Evolutionary conservation across 1,284 basidiomycete genomes (phyloP), one percentile per base, ranked within the genome.

Genomic region (Termitomyces sp.): DNA sequence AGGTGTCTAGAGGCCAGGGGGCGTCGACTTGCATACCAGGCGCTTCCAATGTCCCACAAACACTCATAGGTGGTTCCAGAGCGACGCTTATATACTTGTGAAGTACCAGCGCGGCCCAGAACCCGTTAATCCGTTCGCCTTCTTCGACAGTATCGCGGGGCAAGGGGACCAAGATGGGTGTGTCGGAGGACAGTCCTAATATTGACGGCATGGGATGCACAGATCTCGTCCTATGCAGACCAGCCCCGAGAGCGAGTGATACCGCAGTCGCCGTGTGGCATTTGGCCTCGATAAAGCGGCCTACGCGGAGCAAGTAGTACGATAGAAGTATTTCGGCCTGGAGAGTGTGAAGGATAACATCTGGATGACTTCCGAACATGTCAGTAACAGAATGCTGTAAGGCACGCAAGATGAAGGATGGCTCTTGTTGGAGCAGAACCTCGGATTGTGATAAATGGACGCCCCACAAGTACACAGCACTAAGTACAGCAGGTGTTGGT

Each of bases 301-400:
- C 75, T n/a, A 65, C 71, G 36, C 73, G 73, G 60, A 80, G 76
- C 60, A 82, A 78, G 63, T 83, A 85, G 58, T 75, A 73, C 2
- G 78, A 69, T 24, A 85, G 70, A 12, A 85, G 73, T 19, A 82
- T 67, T 60, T 83, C 77, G 1, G 83, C 77, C 61, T 84, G 82
- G 5, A 84, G 68, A 5, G 77, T 77, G 58, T 83, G 77, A 10
- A 83, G 57, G 33, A 81, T 68, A 39, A 70, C 73, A 39, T 72
- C 67, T 15, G 75, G 75, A 55, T 74, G 77, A 49, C 64, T 59
- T 54, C 70, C 68, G 50, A 70, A 63, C 33, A 69, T 61, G 61
- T 71, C 72, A 3, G 71, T 71, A 12, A 72, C 67, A 52, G 71
- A 68, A 50, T 73, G 70, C 46, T 76, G 71, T 1, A 81, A 66